phyloP scores from a whole-genome alignment of 306 rosid genomes.

The Casuarina glauca region DNA sequence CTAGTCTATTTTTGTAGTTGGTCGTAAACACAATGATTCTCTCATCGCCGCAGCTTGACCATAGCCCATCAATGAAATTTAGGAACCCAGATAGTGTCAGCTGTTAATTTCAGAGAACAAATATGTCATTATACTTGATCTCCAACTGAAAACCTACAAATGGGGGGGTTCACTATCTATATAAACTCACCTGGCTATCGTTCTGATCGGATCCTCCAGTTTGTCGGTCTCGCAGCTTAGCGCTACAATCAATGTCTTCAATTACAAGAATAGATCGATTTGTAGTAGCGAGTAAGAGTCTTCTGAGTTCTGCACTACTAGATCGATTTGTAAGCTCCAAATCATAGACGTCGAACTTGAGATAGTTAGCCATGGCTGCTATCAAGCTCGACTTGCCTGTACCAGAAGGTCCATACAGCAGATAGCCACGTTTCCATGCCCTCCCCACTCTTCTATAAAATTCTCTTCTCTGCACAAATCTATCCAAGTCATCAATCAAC shows the following conservation, averaged over 20 bases:
- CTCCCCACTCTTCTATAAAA: conserved; percentile 35
- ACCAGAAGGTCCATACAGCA: conserved; percentile 45
- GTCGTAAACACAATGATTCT: conserved; percentile 37
- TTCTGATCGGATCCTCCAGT: not conserved
- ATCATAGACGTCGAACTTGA: conserved; percentile 41
- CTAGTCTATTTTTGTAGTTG: conserved; percentile 26
- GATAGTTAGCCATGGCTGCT: conserved; percentile 47
- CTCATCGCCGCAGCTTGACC: conserved; percentile 32
- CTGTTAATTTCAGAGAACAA: conserved; percentile 17
- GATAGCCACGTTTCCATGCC: conserved; percentile 49
- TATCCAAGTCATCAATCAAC: conserved; percentile 39
- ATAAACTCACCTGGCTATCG: conserved; percentile 23
- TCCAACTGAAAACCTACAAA: not conserved
- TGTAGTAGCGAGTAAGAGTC: conserved; percentile 26
- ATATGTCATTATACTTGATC: not conserved
- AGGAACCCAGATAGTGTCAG: conserved; percentile 33
- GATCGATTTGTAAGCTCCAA: conserved; percentile 33
- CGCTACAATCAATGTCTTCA: conserved; percentile 42
- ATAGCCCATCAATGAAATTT: conserved; percentile 34
- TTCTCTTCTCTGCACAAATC: conserved; percentile 27
- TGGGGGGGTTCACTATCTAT: not conserved
- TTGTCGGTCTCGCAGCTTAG: conserved; percentile 27
- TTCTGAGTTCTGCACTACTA: conserved; percentile 25
- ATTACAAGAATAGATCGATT: conserved; percentile 40
- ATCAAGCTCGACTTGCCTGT: conserved; percentile 50